Evolutionary conservation across 2,329 filamentous ascomycete species (phyloP), one percentile per base, ranked within the genome.

Genomic region (Tolypocladium cylindrosporum): DNA sequence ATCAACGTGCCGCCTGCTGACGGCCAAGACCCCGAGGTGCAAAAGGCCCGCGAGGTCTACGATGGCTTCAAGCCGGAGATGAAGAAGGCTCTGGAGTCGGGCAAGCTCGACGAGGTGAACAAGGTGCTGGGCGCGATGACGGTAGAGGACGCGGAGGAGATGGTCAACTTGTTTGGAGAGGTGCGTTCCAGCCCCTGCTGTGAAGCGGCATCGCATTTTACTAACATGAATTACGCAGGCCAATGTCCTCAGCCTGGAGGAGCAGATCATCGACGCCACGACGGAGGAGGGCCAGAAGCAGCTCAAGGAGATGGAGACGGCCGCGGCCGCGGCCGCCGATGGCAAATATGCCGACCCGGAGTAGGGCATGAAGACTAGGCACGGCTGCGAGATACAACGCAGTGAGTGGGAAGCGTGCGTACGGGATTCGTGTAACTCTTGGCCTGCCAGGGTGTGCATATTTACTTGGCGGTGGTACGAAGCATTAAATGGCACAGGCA

Each of bases 251-350:
- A 96, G 90, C 70, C 72, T 99, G 55, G 91, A 97, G 71, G 87
- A 96, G 68, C 87, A 95, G 55, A 91, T 99, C 55, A 95, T 99
- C 64, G 94, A 99, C 74, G 90, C 91, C 1, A 99, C 91, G 52
- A 96, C 93, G 2, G 87, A 91, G 68, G 87, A 94, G 70, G 92
- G 92, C 3, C 82, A 87, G 77, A 83, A 86, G 70, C 86, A 86
- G 68, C 79, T 93, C 65, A 87, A 89, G 74, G 84, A 91, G 63
- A 81, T 96, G 60, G 87, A 91, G 71, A 79, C 81, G 34, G 72
- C 72, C 48, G 69, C 72, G 19, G 72, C 72, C 48, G 69, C 72
- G n/a, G 65, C 65, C 19, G 69, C 65, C 7, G 67, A 67, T 40
- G 60, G 61, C 21, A 62, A 68, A 21, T 61, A 64, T 24, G 60